These are phyloP conservation scores for Anthostomella pinea DNA, from an alignment of 2,329 filamentous ascomycete species.

Conservation along the genomic window DNA sequence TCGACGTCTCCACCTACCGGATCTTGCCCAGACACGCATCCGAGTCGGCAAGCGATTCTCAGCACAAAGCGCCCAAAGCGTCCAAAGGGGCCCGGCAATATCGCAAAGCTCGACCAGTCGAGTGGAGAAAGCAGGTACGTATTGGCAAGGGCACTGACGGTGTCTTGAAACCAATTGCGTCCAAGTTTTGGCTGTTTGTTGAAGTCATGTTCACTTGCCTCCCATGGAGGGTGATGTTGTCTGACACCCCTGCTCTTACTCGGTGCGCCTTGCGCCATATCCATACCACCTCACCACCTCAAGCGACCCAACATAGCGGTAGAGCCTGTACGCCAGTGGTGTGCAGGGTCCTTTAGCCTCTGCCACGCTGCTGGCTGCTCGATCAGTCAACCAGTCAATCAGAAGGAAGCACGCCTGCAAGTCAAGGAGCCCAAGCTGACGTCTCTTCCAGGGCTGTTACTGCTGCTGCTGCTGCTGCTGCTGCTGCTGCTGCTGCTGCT, in stretches of 20 bases:
- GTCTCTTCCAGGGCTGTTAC: constrained; percentile 11
- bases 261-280: constrained; percentile 23
- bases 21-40: no score
- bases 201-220: no score
- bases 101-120: constrained; percentile 1
- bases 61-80: no score
- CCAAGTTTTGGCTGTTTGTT: constrained; percentile 3
- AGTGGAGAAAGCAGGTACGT: constrained; percentile 12
- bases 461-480: no score
- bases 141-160: no score
- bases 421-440: constrained; percentile 17
- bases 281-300: no score
- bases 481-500: no score
- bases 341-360: constrained; percentile 20
- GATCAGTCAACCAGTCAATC: no score
- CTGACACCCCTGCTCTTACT: constrained; percentile 12
- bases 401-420: constrained; percentile 16
- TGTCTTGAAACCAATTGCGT: constrained; percentile 3
- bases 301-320: constrained; percentile 22
- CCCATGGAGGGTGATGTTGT: no score
- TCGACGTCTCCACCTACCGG: no score
- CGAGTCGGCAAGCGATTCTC: no score
- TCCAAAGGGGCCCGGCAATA: constrained; percentile 3
- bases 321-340: constrained; percentile 14
- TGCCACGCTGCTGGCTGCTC: constrained; percentile 14